Conservation (phyloP, 2,329 filamentous ascomycete species). For the Trichoderma harzianum region DNA sequence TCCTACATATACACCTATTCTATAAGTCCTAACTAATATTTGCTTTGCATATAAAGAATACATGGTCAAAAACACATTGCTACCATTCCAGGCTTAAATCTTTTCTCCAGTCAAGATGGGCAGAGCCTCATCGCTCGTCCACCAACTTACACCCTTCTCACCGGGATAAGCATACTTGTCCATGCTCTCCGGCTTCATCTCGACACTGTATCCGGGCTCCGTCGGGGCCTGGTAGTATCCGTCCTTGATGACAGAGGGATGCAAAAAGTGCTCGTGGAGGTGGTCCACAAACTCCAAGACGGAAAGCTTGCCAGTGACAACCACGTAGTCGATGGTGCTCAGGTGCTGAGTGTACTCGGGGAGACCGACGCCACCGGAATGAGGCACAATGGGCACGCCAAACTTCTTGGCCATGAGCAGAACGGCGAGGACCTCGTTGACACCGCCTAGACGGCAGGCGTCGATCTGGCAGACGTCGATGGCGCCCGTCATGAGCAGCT, state of each 20-base stretch:
- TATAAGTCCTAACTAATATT: background rate
- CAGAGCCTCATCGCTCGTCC: constrained; percentile 76
- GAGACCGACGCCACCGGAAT: constrained; percentile 84
- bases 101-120: constrained; percentile 64
- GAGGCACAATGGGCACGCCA: constrained; percentile 78
- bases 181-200: constrained; percentile 91
- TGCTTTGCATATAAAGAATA: background rate
- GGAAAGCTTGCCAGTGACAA: constrained; percentile 74
- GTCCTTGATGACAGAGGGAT: constrained; percentile 75
- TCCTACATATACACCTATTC: background rate
- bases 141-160: constrained; percentile 76
- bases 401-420: constrained; percentile 79
- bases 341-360: constrained; percentile 94
- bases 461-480: constrained; percentile 90
- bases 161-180: constrained; percentile 74
- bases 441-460: constrained; percentile 82
- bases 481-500: constrained; percentile 73
- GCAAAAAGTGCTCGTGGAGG: constrained; percentile 86
- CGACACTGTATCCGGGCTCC: constrained; percentile 82
- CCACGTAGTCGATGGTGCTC: constrained; percentile 89
- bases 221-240: constrained; percentile 85
- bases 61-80: background rate
- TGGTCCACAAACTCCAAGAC: constrained; percentile 92
- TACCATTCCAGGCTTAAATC: constrained; percentile 38
- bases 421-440: constrained; percentile 90